These are phyloP conservation scores for Xylariaceae sp. DNA, from an alignment of 2,329 filamentous ascomycete genomes.

Conservation along the genomic window DNA sequence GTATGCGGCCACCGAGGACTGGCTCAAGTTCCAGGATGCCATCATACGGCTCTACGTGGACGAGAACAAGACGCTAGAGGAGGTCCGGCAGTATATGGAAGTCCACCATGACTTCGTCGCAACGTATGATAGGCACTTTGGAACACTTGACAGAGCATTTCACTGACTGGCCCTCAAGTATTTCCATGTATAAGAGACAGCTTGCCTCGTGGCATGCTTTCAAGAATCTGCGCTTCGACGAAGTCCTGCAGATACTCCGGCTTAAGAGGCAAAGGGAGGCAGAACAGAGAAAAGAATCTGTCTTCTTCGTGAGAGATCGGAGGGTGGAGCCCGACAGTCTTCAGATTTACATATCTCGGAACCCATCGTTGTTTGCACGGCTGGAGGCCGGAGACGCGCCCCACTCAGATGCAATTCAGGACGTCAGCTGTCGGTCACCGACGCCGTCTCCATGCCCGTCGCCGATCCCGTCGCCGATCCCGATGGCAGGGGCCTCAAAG, in stretches of 20 bases:
- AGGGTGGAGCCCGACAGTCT: constrained; percentile 24
- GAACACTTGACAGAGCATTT: background rate
- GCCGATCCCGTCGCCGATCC: constrained; percentile 21
- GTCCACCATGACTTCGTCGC: constrained; percentile 25
- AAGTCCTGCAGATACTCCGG: constrained; percentile 27
- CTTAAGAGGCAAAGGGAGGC: constrained; percentile 24
- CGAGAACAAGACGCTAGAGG: constrained; percentile 28
- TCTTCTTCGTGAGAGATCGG: constrained; percentile 25
- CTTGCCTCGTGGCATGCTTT: constrained; percentile 27
- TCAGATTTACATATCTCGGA: constrained; percentile 27
- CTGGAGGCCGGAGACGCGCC: constrained; percentile 23
- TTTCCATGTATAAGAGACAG: constrained; percentile 29
- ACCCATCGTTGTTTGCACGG: constrained; percentile 24
- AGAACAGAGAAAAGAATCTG: constrained; percentile 17
- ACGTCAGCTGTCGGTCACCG: constrained; percentile 25
- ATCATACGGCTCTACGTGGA: constrained; percentile 27
- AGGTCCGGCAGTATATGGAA: constrained; percentile 26
- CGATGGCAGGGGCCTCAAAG: constrained; percentile 9
- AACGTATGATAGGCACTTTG: constrained; percentile 20
- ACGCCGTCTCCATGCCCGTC: constrained; percentile 19
- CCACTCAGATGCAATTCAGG: constrained; percentile 23
- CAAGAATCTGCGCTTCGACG: constrained; percentile 27
- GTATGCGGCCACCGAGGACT: constrained; percentile 24
- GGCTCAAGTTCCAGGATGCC: constrained; percentile 20
- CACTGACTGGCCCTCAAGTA: constrained; percentile 17